Base-by-base conservation (phyloP, 495 filamentous ascomycete species). In the Amorphotheca resinae region DNA sequence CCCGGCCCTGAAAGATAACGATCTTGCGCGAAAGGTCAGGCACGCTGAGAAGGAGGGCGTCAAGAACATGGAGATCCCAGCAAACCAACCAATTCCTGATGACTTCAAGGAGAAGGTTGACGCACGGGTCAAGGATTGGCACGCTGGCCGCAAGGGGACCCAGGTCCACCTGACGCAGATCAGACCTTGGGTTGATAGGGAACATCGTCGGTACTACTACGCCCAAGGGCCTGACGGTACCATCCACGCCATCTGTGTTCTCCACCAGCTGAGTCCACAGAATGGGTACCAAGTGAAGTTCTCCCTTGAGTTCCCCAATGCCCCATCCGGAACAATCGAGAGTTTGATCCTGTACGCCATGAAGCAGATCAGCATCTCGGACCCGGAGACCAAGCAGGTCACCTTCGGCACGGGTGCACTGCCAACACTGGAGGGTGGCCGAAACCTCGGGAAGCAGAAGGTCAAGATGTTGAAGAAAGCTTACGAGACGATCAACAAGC, bases 221-320 rank as follows among this genome's bases (percentile, higher is more conserved):
- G 79, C 81, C 20, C 60, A 70, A 45, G 77, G 79, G 53, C 73
- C 72, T 52, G 62, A 74, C 21, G 80, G 79, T 51, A 72, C 66
- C 43, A 75, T 91, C 50, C 73, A 69, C 31, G 81, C 80, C 11
- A 70, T 93, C 38, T 77, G 84, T 49, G 75, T 82, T 26, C 59
- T 93, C 47, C 79, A 79, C 44, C 78, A 79, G 55, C 73, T 93
- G 20, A 72, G 79, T 15, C 84, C 84, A 0, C 58, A 70, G 25
- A 74, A 88, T 50, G 84, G 84, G 42, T 86, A 82, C 69, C 85
- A 93, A 64, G 77, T 91, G 61, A 91, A 93, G 64, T 89, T 84
- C 62, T 78, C 77, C 32, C 73, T 91, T 44, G 84, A 89, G 57
- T 91, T 93, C 68, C 84, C 84, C 12, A 73, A 72, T 14, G 69